phyloP scores from a whole-genome alignment of 345 rosid species.

The Citrus sp. region DNA sequence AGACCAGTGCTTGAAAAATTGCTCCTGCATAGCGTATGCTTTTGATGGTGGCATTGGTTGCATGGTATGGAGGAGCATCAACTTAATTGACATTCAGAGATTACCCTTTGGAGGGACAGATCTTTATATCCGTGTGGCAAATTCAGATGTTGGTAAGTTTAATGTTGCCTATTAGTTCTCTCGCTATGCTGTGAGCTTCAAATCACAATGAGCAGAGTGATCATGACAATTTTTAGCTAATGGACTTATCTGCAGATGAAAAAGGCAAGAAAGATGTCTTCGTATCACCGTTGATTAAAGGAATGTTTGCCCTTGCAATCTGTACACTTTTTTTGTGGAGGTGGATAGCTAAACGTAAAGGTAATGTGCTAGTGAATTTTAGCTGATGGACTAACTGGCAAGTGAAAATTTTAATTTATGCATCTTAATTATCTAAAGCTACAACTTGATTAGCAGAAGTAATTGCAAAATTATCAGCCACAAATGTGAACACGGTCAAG shows the following conservation, averaged over 20 bases:
- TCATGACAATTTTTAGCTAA: neutral
- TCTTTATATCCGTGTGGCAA: constrained; percentile 10
- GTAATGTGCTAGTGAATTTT: neutral
- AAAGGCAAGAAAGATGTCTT: neutral
- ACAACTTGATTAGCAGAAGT: neutral
- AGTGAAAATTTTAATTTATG: neutral
- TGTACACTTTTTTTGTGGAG: constrained; percentile 5
- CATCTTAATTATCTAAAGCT: neutral
- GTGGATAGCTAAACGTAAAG: constrained; percentile 20
- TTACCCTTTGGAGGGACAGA: constrained; percentile 31
- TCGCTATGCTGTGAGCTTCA: neutral
- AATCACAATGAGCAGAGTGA: neutral
- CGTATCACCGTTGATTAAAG: neutral
- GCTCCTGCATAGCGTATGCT: constrained; percentile 25
- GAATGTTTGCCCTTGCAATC: constrained; percentile 11
- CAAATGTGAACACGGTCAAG: neutral
- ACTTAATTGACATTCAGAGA: constrained; percentile 37
- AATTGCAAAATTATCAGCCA: neutral
- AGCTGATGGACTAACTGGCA: neutral
- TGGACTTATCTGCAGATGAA: constrained; percentile 7
- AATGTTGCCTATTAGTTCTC: neutral
- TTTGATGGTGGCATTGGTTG: constrained; percentile 36
- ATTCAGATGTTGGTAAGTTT: constrained; percentile 28
- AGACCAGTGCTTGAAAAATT: constrained; percentile 35
- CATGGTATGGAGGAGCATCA: constrained; percentile 43